Percentiles rank a stretch among this genome's conserved stretches.
phyloP scores from a whole-genome alignment of 1,139 yeast genomes.

The Pichia norvegensis region DNA sequence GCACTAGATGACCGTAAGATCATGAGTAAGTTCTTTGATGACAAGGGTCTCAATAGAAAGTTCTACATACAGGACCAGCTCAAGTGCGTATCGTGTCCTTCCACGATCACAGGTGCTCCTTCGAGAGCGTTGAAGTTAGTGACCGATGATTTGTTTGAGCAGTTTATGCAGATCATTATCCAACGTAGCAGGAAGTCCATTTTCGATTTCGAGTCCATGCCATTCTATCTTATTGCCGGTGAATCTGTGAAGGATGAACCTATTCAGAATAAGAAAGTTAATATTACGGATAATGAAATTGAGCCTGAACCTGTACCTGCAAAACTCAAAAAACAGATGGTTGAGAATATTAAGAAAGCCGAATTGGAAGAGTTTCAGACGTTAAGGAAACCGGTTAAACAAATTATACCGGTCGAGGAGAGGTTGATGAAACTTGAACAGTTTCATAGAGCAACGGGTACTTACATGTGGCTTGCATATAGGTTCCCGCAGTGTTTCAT shows the following conservation, averaged over 20 bases:
- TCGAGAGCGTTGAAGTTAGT: conserved; percentile 25
- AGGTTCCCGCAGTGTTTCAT: conserved; percentile 77
- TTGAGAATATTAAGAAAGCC: conserved; percentile 12
- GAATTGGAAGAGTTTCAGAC: conserved; percentile 15
- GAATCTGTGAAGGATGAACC: conserved; percentile 10
- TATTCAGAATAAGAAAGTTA: conserved; percentile 14
- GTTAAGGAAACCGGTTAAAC: conserved; percentile 15
- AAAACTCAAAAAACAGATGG: conserved; percentile 14
- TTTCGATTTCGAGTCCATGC: conserved; percentile 36
- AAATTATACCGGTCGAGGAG: conserved; percentile 30
- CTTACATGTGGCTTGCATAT: conserved; percentile 81
- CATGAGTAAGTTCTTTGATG: conserved; percentile 40
- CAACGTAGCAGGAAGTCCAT: conserved; percentile 35
- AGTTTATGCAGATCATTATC: conserved; percentile 35
- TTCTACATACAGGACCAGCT: conserved; percentile 47
- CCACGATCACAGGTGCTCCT: conserved; percentile 30
- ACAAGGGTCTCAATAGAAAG: conserved; percentile 25
- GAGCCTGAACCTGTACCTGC: conserved; percentile 26
- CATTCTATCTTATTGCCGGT: conserved; percentile 30
- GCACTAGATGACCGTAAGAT: conserved; percentile 38
- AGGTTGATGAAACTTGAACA: conserved; percentile 51
- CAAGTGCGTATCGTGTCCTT: conserved; percentile 53
- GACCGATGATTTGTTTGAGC: conserved; percentile 22
- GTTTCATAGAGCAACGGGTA: conserved; percentile 58
- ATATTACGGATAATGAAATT: conserved; percentile 15